phyloP scores from a whole-genome alignment of 306 rosid genomes.

The Nissolia schottii region DNA sequence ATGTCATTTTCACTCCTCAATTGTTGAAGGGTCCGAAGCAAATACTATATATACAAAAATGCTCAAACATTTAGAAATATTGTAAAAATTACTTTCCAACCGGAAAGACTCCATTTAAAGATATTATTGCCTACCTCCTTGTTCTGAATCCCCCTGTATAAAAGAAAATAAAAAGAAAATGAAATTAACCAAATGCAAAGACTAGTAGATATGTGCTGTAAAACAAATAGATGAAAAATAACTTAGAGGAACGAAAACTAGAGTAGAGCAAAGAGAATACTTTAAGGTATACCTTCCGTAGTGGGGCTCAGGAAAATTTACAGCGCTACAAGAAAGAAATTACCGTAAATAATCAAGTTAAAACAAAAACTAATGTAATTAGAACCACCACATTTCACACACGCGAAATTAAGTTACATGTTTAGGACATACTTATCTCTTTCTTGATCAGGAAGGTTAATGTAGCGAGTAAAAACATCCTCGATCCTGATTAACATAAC shows the following conservation, averaged over 20 bases:
- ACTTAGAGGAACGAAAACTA: neutral
- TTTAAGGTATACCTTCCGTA: slow-evolving; percentile 37
- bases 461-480: slow-evolving; percentile 76
- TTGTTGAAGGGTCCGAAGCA: slow-evolving; percentile 44
- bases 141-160: slow-evolving; percentile 67
- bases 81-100: neutral
- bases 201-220: neutral
- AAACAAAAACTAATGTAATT: slow-evolving; percentile 1
- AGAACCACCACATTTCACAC: neutral
- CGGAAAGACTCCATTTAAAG: too few relatives aligned
- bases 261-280: neutral
- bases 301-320: slow-evolving; percentile 40
- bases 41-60: slow-evolving; percentile 31
- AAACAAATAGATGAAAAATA: neutral
- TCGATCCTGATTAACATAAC: slow-evolving; percentile 56
- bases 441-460: slow-evolving; percentile 77
- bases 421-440: slow-evolving; percentile 57
- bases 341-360: slow-evolving; percentile 14
- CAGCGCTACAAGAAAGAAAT: slow-evolving; percentile 44
- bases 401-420: neutral
- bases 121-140: slow-evolving; percentile 71
- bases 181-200: neutral
- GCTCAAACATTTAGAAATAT: neutral
- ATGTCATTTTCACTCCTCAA: slow-evolving; percentile 48
- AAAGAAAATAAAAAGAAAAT: neutral